Base-by-base conservation (phyloP, 495 filamentous ascomycete genomes). In the Aspergillus baeticus region DNA sequence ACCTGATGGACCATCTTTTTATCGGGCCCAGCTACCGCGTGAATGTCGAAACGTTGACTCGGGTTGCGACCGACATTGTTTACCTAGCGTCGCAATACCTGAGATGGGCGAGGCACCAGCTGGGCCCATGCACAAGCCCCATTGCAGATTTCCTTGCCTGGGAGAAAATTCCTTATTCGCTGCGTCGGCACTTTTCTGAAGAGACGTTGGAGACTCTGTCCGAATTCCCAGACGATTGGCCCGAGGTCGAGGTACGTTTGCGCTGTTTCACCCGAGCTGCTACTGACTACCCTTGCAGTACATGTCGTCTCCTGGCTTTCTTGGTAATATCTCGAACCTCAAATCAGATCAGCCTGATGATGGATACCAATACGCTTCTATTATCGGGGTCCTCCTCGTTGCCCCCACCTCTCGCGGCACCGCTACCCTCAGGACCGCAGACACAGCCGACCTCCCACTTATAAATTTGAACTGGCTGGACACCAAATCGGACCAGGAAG, bases 391-490 rank as follows among this genome's bases (percentile, higher is more conserved):
- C 0, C 67, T 87, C 0, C 67, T 87, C 0, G 55, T 76, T 5
- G 64, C 76, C 0, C 72, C 81, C 0, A 72, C 80, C 0, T 81
- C 77, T 8, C 73, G 75, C 0, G 84, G 85, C 20, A 80, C 71
- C 59, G 69, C 87, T 23, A 82, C 76, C 0, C 80, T 87, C 48
- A 33, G 26, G 3, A 77, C 72, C 7, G 51, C 65, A 3, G 57
- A 72, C 48, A 79, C 69, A 3, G 34, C 59, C 0, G 77, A 79
- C 49, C 57, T 66, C 0, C 84, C 86, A 0, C 55, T 81, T 5
- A 82, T 89, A 57, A 73, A 84, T 55, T 77, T 78, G 0, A 79
- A 78, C 54, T 86, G 76, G 73, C 70, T 89, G 1, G 69, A 61
- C 5, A 69, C 82, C 13, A 73, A 73, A n/a, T 68, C 75, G 0